Evolutionary conservation across 768 basidiomycete species (phyloP).

Genomic region (Ramaria sp.): DNA sequence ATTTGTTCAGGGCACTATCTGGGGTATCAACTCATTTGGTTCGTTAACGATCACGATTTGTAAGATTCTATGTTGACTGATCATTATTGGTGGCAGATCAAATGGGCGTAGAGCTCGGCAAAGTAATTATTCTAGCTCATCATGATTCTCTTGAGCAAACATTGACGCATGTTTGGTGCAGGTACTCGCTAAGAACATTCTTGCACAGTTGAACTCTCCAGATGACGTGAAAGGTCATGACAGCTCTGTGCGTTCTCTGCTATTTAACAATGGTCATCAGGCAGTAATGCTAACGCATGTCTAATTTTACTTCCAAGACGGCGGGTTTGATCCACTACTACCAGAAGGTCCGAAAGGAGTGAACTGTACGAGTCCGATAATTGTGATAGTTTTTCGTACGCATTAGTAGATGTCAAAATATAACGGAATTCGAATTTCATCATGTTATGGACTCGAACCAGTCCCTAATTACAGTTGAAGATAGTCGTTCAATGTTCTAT

Average conservation of each 20-base stretch:
- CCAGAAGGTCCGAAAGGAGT: conserved; percentile 79
- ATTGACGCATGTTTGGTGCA: background rate
- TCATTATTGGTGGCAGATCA: conserved; percentile 49
- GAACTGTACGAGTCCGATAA: conserved; percentile 9
- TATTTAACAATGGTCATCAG: background rate
- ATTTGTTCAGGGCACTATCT: conserved; percentile 92
- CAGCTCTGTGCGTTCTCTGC: conserved; percentile 43
- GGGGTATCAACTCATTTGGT: conserved; percentile 99
- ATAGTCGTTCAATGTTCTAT: too few species aligned
- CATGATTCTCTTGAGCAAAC: background rate
- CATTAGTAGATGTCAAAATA: too few species aligned
- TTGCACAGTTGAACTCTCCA: conserved; percentile 74
- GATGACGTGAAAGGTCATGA: conserved; percentile 82
- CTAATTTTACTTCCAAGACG: conserved; percentile 44
- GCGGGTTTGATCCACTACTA: conserved; percentile 96
- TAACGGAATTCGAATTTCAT: too few species aligned
- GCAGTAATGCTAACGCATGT: conserved; percentile 2
- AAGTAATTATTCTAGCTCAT: conserved; percentile 24
- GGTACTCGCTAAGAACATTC: conserved; percentile 92
- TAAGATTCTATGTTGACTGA: background rate
- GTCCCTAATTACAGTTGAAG: too few species aligned
- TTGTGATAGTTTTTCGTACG: too few species aligned
- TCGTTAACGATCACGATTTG: conserved; percentile 15
- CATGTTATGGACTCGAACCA: too few species aligned
- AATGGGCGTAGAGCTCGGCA: conserved; percentile 99